Conservation (phyloP, 371 early-diverging fungal genomes). For the Funneliformis caledonium region DNA sequence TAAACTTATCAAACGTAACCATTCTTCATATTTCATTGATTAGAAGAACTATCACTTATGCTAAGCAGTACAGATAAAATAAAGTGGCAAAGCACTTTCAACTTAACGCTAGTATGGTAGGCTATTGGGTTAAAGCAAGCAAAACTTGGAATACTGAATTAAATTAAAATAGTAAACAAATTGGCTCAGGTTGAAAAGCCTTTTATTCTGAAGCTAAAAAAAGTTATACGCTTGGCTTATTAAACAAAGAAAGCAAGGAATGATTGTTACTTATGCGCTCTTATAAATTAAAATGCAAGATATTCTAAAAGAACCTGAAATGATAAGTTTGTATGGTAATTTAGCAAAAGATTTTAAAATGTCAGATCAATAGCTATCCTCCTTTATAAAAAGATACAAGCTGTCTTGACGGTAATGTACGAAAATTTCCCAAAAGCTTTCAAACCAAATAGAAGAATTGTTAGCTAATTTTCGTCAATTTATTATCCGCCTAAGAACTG, state of each 20-base stretch:
- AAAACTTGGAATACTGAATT: background rate
- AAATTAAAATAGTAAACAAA: background rate
- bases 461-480: too few species aligned
- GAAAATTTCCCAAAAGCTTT: background rate
- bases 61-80: constrained; percentile 12
- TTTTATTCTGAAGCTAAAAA: constrained; percentile 10
- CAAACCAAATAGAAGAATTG: background rate
- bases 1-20: background rate
- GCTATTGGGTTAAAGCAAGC: background rate
- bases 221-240: constrained; percentile 15
- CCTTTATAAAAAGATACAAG: background rate
- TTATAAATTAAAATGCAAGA: background rate
- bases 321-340: background rate
- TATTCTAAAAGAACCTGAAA: constrained; percentile 5
- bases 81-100: background rate
- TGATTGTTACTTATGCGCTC: background rate
- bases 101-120: background rate
- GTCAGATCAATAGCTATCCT: background rate
- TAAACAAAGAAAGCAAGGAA: background rate
- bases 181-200: constrained; percentile 17
- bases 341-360: constrained; percentile 4
- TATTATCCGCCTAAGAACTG: too few species aligned
- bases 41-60: background rate
- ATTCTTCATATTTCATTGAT: background rate
- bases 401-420: background rate